Evolutionary conservation across 345 rosid genomes (phyloP), one percentile per base, ranked within the genome.

Genomic region (Citrus maxima): DNA sequence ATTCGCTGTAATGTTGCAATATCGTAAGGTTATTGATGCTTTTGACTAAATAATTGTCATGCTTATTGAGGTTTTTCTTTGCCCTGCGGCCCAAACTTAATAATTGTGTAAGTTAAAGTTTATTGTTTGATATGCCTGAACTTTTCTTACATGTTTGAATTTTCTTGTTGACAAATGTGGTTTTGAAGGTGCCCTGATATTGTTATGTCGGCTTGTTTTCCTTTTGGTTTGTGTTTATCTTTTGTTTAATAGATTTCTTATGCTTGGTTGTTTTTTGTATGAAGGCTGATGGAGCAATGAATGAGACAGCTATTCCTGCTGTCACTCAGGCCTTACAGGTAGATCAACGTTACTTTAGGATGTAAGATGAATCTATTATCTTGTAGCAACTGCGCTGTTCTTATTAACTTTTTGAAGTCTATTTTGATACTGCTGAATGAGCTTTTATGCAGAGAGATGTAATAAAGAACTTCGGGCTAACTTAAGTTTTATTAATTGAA

Each of bases 261-360:
- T 58, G 37, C 35, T 66, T 67, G 75, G 18, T 67, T 54, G 65
- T 78, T 77, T 69, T 69, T 73, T 65, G 64, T 80, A 21, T 82
- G 84, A 81, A 93, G 94, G 98, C 94, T 40, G 95, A 93, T 81
- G 94, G 98, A 74, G 73, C 86, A 22, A 86, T 93, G 89, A 93
- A 76, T 65, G 98, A 93, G 81, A 27, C 89, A 25, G 87, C 89
- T 71, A 82, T 91, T 83, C 90, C 92, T 65, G 81, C 80, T 24
- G 90, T 91, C 24, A 87, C 89, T 16, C 75, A 58, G 75, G 95
- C 93, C 67, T 90, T 93, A 58, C 86, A 93, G 94, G 97, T 93
- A 74, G 28, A 24, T 7, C 55, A 22, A 18, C 10, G 18, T 22
- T 67, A n/a, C 27, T 35, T 22, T 24, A 54, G 38, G 13, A 24